phyloP scores from a whole-genome alignment of 2,329 filamentous ascomycete species.

The Fusarium brachygibbosum region DNA sequence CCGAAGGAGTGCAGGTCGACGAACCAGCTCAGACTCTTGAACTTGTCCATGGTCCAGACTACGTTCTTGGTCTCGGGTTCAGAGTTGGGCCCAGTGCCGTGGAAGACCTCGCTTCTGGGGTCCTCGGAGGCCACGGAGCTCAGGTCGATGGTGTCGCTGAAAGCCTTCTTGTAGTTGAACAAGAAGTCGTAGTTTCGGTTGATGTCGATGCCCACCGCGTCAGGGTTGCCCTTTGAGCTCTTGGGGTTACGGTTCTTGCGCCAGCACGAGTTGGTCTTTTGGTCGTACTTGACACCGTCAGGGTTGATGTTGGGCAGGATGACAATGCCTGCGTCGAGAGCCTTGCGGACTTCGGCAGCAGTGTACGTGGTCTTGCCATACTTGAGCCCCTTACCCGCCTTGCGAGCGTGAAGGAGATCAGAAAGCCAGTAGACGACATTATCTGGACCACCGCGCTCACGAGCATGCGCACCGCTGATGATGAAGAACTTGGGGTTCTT shows the following conservation, averaged over 20 bases:
- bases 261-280: conserved; percentile 65
- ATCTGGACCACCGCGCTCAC: conserved; percentile 70
- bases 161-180: conserved; percentile 65
- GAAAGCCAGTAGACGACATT: conserved; percentile 69
- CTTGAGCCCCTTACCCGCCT: conserved; percentile 61
- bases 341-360: conserved; percentile 64
- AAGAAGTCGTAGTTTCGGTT: conserved; percentile 71
- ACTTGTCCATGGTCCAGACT: conserved; percentile 65
- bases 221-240: conserved; percentile 51
- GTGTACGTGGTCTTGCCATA: conserved; percentile 68
- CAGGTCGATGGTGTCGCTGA: conserved; percentile 56
- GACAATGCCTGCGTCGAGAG: conserved; percentile 66
- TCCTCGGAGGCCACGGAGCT: conserved; percentile 54
- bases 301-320: conserved; percentile 67
- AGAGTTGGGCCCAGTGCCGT: conserved; percentile 65
- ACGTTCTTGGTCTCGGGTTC: conserved; percentile 70
- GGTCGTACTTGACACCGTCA: conserved; percentile 67
- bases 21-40: conserved; percentile 67
- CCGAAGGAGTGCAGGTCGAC: conserved; percentile 70
- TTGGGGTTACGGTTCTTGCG: conserved; percentile 68
- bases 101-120: conserved; percentile 63
- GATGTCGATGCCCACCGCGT: conserved; percentile 63
- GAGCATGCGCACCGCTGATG: conserved; percentile 67
- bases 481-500: conserved; percentile 64
- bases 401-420: conserved; percentile 67